Base-by-base conservation (phyloP, 495 filamentous ascomycete genomes). In the Aspergillus wentii region DNA sequence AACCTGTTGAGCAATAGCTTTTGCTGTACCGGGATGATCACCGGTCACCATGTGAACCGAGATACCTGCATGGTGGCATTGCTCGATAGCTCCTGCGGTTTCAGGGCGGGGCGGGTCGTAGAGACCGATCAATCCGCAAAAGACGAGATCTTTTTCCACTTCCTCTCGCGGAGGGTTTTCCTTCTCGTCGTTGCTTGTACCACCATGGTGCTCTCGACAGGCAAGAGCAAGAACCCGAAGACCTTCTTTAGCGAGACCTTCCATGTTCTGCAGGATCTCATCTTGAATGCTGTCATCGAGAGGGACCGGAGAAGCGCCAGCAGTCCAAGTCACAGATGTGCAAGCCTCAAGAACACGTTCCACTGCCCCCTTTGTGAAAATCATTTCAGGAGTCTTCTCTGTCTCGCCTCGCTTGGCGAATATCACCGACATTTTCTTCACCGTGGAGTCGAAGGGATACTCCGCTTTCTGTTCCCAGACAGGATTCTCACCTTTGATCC, bases 301-400 rank as follows among this genome's bases (percentile, higher is more conserved):
- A 1, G 65, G 47, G 2, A 44, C 61, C 0, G 69, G 57, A 4
- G 44, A 51, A 1, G 61, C 41, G 3, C 51, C 65, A 8, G 64
- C 48, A n/a, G 59, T 54, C 57, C 63, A 62, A 38, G 66, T 64
- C 39, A 79, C 59, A 1, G 54, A 57, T 4, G 62, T 66, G 61
- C 86, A 90, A 6, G 85, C 57, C 39, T 88, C 83, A 22, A 92
- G 54, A 8, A 92, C 69, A 15, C 84, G 77, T 57, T 92, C 86
- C 23, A 88, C 86, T 5, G 86, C 86, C 3, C 86, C 86, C 54
- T 92, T 92, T 39, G 78, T 81, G 52, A 88, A 89, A 8, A 80
- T 54, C 43, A 69, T 55, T 20, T 73, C 51, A 1, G 40, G 61
- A 1, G 37, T 47, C 7, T 56, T 43, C 26, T 52, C 55, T 0